phyloP scores from a whole-genome alignment of 2,329 filamentous ascomycete species.

The Venturia oleaginea region DNA sequence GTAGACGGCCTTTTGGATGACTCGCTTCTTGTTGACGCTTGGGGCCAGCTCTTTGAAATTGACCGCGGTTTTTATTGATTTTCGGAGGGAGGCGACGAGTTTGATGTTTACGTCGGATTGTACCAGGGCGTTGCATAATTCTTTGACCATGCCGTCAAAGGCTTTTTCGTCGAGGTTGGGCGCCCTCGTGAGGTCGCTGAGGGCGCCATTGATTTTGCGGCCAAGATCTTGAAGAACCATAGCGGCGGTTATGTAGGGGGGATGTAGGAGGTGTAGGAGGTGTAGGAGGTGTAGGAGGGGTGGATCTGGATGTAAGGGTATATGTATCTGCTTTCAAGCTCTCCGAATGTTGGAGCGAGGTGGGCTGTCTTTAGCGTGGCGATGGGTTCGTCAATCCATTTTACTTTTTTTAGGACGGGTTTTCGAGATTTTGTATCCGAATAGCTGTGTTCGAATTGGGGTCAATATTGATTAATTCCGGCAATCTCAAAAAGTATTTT shows the following conservation, averaged over 20 bases:
- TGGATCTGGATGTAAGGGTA: constrained; percentile 2
- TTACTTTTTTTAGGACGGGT: background rate
- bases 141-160: constrained; percentile 96
- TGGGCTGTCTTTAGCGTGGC: background rate
- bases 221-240: constrained; percentile 99
- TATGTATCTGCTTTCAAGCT: background rate
- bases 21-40: constrained; percentile 92
- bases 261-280: background rate
- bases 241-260: constrained; percentile 19
- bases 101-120: constrained; percentile 97
- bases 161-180: constrained; percentile 96
- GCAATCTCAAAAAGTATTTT: background rate
- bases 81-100: constrained; percentile 82
- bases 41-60: constrained; percentile 91
- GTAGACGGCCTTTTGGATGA: constrained; percentile 95
- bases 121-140: constrained; percentile 90
- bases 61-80: constrained; percentile 81
- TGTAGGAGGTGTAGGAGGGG: background rate
- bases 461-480: background rate
- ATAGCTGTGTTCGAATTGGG: background rate
- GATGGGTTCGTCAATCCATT: background rate
- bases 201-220: constrained; percentile 94
- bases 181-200: constrained; percentile 85
- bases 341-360: background rate
- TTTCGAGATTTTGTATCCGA: background rate